These are phyloP conservation scores for Bryopsis sp. DNA, from an alignment of 139 green algal genomes.

Conservation along the genomic window DNA sequence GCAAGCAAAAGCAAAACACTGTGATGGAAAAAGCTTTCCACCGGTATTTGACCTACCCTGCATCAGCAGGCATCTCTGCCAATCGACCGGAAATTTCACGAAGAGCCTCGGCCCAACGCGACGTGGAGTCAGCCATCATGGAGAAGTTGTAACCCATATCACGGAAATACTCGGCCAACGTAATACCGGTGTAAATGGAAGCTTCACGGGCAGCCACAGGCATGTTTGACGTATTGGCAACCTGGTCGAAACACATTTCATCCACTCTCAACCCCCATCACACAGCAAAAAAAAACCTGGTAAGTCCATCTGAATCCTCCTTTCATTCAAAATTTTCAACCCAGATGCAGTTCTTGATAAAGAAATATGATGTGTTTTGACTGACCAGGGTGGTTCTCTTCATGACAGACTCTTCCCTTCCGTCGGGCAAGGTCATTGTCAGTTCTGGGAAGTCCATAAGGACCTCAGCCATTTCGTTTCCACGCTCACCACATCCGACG, in stretches of 20 bases:
- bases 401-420: slow-evolving; percentile 97
- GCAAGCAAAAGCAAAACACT: no score
- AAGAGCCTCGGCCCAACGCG: slow-evolving; percentile 95
- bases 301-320: no score
- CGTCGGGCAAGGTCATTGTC: slow-evolving; percentile 95
- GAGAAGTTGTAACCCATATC: slow-evolving; percentile 93
- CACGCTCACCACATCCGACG: slow-evolving; percentile 92
- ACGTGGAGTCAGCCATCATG: slow-evolving; percentile 99
- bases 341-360: slow-evolving; percentile 9
- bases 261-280: no score
- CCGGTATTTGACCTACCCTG: slow-evolving; percentile 30
- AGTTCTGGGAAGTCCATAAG: slow-evolving; percentile 94
- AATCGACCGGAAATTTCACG: slow-evolving; percentile 97
- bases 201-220: slow-evolving; percentile 96
- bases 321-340: no score
- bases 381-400: slow-evolving; percentile 91
- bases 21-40: no score
- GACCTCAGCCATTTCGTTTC: slow-evolving; percentile 73
- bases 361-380: no score
- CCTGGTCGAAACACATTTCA: slow-evolving; percentile 28
- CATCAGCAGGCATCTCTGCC: slow-evolving; percentile 98
- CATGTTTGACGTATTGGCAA: slow-evolving; percentile 99
- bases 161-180: slow-evolving; percentile 97
- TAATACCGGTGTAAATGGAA: slow-evolving; percentile 99
- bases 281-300: no score